Conservation (phyloP, 2,329 filamentous ascomycete species). For the Neopestalotiopsis sp. region DNA sequence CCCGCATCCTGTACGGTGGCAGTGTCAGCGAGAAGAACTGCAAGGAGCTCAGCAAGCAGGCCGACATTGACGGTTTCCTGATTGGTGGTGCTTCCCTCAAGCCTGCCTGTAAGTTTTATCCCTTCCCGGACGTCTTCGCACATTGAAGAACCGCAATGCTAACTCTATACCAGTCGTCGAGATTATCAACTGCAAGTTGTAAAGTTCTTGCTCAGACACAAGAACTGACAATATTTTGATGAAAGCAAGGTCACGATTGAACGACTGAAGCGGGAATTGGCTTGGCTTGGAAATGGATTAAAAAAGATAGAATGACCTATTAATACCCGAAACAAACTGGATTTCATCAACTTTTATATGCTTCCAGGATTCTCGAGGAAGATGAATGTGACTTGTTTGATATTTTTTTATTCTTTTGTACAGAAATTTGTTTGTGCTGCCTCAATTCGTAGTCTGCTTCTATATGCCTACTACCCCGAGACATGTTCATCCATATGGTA, state of each 20-base stretch:
- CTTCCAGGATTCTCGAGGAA: background rate
- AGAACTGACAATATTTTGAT: background rate
- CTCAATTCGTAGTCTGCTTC: background rate
- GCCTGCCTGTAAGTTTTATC: slow-evolving; percentile 77
- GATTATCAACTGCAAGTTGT: slow-evolving; percentile 62
- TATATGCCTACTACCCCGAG: background rate
- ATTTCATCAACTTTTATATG: background rate
- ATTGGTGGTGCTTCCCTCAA: slow-evolving; percentile 96
- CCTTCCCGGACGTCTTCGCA: too few relatives aligned
- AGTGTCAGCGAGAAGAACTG: slow-evolving; percentile 99
- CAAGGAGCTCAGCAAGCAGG: slow-evolving; percentile 86
- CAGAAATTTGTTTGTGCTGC: background rate
- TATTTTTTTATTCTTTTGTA: background rate
- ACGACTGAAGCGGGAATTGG: slow-evolving; percentile 9
- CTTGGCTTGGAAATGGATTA: slow-evolving; percentile 9
- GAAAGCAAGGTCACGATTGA: slow-evolving; percentile 4
- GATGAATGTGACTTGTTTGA: background rate
- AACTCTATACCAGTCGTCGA: slow-evolving; percentile 51
- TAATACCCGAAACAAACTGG: slow-evolving; percentile 5
- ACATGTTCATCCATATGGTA: slow-evolving; percentile 8
- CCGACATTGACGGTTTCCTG: slow-evolving; percentile 97
- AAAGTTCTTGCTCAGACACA: slow-evolving; percentile 28
- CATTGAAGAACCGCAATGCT: slow-evolving; percentile 14
- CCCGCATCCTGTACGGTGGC: slow-evolving; percentile 94
- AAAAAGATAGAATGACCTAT: slow-evolving; percentile 18